Evolutionary conservation across 805 yeast genomes (phyloP).

Genomic region (Metschnikowia sp.): DNA sequence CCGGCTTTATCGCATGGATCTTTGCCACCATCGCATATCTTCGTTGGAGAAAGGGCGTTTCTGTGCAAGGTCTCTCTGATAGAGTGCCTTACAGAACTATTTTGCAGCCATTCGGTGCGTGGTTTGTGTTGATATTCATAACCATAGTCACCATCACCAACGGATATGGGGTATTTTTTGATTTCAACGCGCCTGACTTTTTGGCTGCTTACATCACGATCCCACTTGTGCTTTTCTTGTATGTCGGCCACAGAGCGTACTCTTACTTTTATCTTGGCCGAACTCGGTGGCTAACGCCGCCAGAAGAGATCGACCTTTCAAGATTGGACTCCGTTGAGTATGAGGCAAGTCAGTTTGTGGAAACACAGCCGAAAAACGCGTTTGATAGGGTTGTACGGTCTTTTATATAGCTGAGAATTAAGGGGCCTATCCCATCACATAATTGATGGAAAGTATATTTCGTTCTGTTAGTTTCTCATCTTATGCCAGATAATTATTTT

Average conservation of each 20-base stretch:
- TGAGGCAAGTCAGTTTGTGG: conserved; percentile 40
- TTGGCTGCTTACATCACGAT: conserved; percentile 71
- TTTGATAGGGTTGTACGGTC: background rate
- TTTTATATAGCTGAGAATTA: too few species aligned
- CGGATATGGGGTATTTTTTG: conserved; percentile 67
- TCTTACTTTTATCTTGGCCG: conserved; percentile 25
- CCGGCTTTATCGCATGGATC: conserved; percentile 67
- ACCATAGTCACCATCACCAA: conserved; percentile 57
- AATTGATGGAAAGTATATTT: too few species aligned
- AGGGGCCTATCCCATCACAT: too few species aligned
- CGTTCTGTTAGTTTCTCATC: too few species aligned
- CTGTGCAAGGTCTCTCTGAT: conserved; percentile 48
- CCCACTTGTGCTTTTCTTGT: conserved; percentile 52
- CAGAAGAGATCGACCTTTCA: conserved; percentile 55
- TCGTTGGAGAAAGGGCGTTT: conserved; percentile 64
- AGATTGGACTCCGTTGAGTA: conserved; percentile 62
- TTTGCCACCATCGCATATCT: conserved; percentile 50
- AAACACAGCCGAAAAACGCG: conserved; percentile 6
- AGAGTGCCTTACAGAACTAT: conserved; percentile 57
- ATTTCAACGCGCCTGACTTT: conserved; percentile 55
- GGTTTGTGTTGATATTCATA: conserved; percentile 49
- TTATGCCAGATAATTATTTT: too few species aligned
- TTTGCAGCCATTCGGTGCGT: conserved; percentile 57
- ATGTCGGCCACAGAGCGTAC: conserved; percentile 55
- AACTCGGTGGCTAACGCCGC: conserved; percentile 43